These are phyloP conservation scores for Cladosporium colombiae DNA, from an alignment of 2,329 filamentous ascomycete species.

Conservation along the genomic window DNA sequence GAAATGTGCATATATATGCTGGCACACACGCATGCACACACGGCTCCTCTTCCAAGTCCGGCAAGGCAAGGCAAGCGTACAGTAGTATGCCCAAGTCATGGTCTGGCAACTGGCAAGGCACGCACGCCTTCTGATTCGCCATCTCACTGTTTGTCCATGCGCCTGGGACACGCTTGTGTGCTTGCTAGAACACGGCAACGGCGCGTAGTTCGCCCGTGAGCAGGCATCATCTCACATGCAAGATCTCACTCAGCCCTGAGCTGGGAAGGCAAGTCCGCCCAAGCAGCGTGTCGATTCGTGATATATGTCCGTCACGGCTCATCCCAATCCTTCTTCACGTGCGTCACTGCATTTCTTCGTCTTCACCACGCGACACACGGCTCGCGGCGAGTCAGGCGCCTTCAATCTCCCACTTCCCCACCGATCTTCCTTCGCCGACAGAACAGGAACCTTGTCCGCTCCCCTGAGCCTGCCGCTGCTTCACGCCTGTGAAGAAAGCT, in stretches of 20 bases:
- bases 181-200: slow-evolving; percentile 6
- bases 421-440: slow-evolving; percentile 8
- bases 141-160: not conserved
- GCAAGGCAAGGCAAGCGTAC: too few relatives aligned
- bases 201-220: not conserved
- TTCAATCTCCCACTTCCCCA: slow-evolving; percentile 6
- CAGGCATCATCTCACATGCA: not conserved
- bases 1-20: not conserved
- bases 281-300: not conserved
- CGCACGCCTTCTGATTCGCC: not conserved
- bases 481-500: not conserved
- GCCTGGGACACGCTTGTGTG: not conserved
- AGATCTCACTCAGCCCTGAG: not conserved
- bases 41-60: slow-evolving; percentile 11
- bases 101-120: not conserved
- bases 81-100: not conserved
- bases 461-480: not conserved
- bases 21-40: not conserved
- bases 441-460: slow-evolving; percentile 3
- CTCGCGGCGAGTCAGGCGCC: not conserved
- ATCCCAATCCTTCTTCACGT: not conserved
- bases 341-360: not conserved
- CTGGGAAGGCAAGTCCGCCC: not conserved
- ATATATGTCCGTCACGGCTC: not conserved
- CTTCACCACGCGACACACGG: not conserved